Conservation (phyloP, 768 basidiomycete species). For the Suillus hirtellus region DNA sequence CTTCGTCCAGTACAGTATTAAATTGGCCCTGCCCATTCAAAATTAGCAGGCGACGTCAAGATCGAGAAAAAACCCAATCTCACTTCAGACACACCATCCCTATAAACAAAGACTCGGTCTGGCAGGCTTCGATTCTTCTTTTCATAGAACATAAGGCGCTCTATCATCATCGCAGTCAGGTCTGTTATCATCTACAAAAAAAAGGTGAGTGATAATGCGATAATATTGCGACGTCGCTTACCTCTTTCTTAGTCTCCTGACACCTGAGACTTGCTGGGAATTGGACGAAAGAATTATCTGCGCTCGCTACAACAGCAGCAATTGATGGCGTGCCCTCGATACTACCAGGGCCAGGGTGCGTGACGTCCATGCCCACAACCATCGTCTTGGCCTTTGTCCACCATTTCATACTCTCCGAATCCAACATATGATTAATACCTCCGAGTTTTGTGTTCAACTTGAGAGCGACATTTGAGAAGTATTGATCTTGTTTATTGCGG, state of each 20-base stretch:
- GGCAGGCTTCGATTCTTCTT: constrained; percentile 60
- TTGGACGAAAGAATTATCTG: constrained; percentile 68
- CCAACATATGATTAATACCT: constrained; percentile 78
- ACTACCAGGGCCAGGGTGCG: constrained; percentile 72
- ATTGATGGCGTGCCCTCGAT: constrained; percentile 76
- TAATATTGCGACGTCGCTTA: constrained; percentile 7
- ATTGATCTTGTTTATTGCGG: constrained; percentile 66
- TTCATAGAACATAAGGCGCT: constrained; percentile 61
- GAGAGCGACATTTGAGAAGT: constrained; percentile 78
- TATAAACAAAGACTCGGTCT: constrained; percentile 67
- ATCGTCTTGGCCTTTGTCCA: constrained; percentile 68
- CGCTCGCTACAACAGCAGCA: constrained; percentile 79
- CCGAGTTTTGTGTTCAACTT: constrained; percentile 86
- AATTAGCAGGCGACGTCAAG: neutral
- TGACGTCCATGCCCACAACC: constrained; percentile 85
- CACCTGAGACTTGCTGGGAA: constrained; percentile 75
- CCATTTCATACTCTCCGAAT: constrained; percentile 59
- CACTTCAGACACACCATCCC: constrained; percentile 84
- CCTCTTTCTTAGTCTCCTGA: constrained; percentile 45
- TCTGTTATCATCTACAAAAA: constrained; percentile 66
- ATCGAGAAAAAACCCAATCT: constrained; percentile 17
- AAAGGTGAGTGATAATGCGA: neutral
- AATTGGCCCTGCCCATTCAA: constrained; percentile 63
- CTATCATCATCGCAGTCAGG: constrained; percentile 65
- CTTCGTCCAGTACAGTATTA: constrained; percentile 54